Evolutionary conservation across 257 asterid genomes (phyloP).

Genomic region (Solanum appendiculatum): DNA sequence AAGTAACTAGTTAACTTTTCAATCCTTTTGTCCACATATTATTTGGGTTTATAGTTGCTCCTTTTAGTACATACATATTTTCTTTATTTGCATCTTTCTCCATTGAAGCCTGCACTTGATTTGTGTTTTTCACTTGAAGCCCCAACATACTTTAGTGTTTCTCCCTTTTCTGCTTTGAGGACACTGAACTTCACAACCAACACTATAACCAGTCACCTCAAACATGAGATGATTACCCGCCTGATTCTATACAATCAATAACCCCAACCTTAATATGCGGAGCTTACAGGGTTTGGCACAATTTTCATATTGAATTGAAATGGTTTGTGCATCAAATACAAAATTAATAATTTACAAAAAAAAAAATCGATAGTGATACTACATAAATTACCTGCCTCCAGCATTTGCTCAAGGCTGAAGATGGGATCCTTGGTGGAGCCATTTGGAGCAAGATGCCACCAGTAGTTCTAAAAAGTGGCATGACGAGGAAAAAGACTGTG

Average conservation of each 20-base stretch:
- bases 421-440: slow-evolving; percentile 74
- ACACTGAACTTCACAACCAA: neutral
- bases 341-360: neutral
- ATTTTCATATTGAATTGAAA: neutral
- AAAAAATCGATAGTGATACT: neutral
- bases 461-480: slow-evolving; percentile 85
- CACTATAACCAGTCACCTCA: neutral
- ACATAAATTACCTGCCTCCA: slow-evolving; percentile 64
- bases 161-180: neutral
- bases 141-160: neutral
- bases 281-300: neutral
- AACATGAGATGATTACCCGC: neutral
- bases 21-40: neutral
- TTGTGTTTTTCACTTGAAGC: neutral
- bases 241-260: neutral
- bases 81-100: neutral
- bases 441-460: slow-evolving; percentile 76
- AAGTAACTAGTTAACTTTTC: neutral
- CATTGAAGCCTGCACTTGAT: neutral
- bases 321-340: neutral
- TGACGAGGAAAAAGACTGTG: slow-evolving; percentile 76
- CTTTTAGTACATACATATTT: neutral
- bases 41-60: neutral
- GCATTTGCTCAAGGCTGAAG: slow-evolving; percentile 85
- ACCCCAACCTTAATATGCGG: neutral